phyloP scores from a whole-genome alignment of 1,139 yeast genomes.

The Geotrichum bryndzae region DNA sequence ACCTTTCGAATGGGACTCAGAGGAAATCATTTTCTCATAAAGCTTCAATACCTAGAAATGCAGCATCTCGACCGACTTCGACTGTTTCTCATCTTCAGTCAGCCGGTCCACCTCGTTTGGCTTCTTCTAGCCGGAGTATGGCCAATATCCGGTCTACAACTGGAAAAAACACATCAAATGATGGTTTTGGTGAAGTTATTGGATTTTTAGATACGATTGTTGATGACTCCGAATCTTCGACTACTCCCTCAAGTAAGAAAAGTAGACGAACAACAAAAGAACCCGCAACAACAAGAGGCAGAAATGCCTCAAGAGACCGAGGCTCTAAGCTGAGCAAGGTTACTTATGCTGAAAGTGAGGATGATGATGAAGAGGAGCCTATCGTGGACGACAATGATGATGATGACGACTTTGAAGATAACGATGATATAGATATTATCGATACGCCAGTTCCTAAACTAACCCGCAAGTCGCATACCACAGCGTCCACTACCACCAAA shows the following conservation, averaged over 20 bases:
- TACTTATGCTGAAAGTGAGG: background rate
- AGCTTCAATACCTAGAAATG: background rate
- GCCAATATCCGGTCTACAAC: background rate
- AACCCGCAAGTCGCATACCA: slow-evolving; percentile 2
- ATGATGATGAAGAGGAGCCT: background rate
- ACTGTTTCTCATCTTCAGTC: background rate
- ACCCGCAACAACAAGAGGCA: slow-evolving; percentile 1
- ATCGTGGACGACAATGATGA: background rate
- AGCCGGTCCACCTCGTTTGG: background rate
- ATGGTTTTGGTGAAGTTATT: slow-evolving; percentile 4
- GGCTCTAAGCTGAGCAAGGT: background rate
- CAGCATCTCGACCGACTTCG: background rate
- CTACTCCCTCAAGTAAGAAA: background rate
- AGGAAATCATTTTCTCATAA: slow-evolving; percentile 2
- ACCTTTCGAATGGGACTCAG: slow-evolving; percentile 11
- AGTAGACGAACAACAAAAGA: background rate
- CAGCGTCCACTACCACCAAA: background rate
- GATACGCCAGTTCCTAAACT: background rate
- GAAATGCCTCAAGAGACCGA: background rate
- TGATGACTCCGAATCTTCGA: background rate
- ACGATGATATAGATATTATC: background rate
- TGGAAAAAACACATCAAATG: background rate
- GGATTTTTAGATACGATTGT: slow-evolving; percentile 10
- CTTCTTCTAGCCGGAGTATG: slow-evolving; percentile 1
- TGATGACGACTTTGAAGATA: slow-evolving; percentile 6